Percentiles rank a stretch among this genome's conserved stretches.
Conservation (phyloP, 1,284 basidiomycete species). For the Takashimella koratensis region DNA sequence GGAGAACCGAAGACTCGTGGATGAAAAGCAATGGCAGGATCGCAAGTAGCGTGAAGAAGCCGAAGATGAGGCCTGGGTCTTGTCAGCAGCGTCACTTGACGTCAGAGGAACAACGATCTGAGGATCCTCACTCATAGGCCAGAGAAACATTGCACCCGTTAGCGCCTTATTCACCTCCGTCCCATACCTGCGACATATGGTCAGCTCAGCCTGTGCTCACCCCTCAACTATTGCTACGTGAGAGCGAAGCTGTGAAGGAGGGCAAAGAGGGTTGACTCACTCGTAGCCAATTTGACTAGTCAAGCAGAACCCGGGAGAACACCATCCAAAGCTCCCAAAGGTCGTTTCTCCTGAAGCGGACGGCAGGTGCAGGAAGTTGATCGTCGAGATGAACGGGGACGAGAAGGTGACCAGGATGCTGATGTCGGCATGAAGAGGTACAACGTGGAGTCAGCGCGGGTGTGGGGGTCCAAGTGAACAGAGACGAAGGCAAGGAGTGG, state of each 20-base stretch:
- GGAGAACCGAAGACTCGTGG: slow-evolving; percentile 32
- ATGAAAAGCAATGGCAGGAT: slow-evolving; percentile 42
- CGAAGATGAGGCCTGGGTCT: slow-evolving; percentile 36
- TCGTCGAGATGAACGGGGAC: slow-evolving; percentile 39
- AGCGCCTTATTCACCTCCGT: slow-evolving; percentile 38
- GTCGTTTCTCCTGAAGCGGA: slow-evolving; percentile 16
- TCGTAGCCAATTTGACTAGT: slow-evolving; percentile 33
- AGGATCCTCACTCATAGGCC: slow-evolving; percentile 40
- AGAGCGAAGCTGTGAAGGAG: too few relatives aligned
- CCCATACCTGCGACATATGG: slow-evolving; percentile 29
- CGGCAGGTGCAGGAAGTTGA: slow-evolving; percentile 35
- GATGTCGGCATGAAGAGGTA: slow-evolving; percentile 1
- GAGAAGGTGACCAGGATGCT: slow-evolving; percentile 46
- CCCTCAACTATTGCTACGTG: background rate
- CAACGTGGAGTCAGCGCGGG: background rate
- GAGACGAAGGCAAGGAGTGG: background rate
- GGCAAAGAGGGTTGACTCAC: slow-evolving; percentile 20
- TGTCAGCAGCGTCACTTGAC: too few relatives aligned
- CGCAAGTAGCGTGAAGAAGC: slow-evolving; percentile 37
- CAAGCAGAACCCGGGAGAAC: slow-evolving; percentile 29
- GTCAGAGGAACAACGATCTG: too few relatives aligned
- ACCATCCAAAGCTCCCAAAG: slow-evolving; percentile 46
- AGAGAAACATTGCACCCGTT: slow-evolving; percentile 43
- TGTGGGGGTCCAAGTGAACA: background rate
- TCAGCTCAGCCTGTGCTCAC: background rate